phyloP scores from a whole-genome alignment of 106 monocot species.

The Amphibolis antarctica region DNA sequence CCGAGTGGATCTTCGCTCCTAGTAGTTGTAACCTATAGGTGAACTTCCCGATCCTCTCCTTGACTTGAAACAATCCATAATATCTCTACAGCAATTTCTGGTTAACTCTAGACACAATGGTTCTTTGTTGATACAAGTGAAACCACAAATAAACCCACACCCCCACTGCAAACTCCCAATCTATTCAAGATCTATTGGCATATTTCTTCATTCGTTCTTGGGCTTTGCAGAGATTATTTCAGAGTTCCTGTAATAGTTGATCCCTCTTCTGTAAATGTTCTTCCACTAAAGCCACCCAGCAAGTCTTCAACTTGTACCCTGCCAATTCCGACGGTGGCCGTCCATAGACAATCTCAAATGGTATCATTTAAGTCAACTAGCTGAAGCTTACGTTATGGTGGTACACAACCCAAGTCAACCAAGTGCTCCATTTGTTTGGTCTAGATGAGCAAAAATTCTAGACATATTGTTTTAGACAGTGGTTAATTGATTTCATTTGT shows the following conservation, averaged over 20 bases:
- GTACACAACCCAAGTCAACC: not conserved
- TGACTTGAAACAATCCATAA: too few relatives aligned
- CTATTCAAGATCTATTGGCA: not conserved
- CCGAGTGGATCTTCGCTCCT: too few relatives aligned
- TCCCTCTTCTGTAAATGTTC: not conserved
- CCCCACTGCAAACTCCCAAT: not conserved
- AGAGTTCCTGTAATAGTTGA: not conserved
- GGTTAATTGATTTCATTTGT: not conserved
- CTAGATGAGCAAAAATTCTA: not conserved
- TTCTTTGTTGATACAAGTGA: not conserved
- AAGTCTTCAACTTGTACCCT: not conserved
- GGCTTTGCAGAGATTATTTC: not conserved
- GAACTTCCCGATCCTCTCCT: too few relatives aligned
- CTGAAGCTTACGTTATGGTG: not conserved
- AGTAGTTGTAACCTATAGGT: too few relatives aligned
- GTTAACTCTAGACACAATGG: too few relatives aligned
- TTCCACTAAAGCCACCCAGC: not conserved
- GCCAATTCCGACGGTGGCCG: not conserved
- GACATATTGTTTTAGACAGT: not conserved
- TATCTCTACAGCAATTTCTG: too few relatives aligned
- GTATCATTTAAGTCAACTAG: not conserved
- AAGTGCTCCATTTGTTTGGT: not conserved
- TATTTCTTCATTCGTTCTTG: not conserved
- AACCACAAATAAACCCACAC: conserved; percentile 3
- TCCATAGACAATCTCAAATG: not conserved